These are phyloP conservation scores for Neophaeococcomyces aloes DNA, from an alignment of 2,329 filamentous ascomycete species.

Conservation along the genomic window DNA sequence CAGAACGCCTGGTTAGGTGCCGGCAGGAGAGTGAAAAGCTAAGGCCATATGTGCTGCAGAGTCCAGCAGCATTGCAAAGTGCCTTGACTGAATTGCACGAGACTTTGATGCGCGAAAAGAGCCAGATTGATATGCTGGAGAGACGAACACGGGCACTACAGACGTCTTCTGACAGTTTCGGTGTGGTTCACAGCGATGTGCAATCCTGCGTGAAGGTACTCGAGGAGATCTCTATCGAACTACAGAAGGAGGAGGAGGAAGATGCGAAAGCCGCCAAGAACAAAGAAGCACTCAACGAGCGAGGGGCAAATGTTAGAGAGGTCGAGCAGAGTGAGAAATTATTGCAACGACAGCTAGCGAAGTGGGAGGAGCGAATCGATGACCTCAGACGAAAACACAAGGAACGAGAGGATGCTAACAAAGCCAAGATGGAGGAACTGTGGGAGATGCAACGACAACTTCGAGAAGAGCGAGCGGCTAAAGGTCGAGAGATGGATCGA, in stretches of 20 bases:
- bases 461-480: slow-evolving; percentile 73
- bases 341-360: slow-evolving; percentile 69
- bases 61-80: slow-evolving; percentile 70
- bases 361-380: slow-evolving; percentile 79
- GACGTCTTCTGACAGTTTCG: slow-evolving; percentile 82
- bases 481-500: slow-evolving; percentile 84
- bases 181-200: slow-evolving; percentile 73
- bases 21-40: slow-evolving; percentile 82
- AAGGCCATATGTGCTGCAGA: slow-evolving; percentile 83
- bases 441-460: slow-evolving; percentile 67
- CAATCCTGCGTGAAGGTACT: slow-evolving; percentile 79
- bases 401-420: slow-evolving; percentile 69
- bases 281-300: slow-evolving; percentile 74
- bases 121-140: slow-evolving; percentile 78
- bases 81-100: slow-evolving; percentile 72
- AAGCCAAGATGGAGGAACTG: slow-evolving; percentile 83
- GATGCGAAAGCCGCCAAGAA: slow-evolving; percentile 68
- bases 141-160: slow-evolving; percentile 79
- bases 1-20: slow-evolving; percentile 48
- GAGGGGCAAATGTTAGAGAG: slow-evolving; percentile 80
- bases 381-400: slow-evolving; percentile 69
- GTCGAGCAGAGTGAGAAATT: slow-evolving; percentile 81
- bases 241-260: slow-evolving; percentile 87
- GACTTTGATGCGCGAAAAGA: slow-evolving; percentile 65
- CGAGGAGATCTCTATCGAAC: slow-evolving; percentile 73